A percentile compares a stretch with the other conserved stretches of the same genome.
phyloP scores from a whole-genome alignment of 495 filamentous ascomycete species.

The Penicillium soppii region DNA sequence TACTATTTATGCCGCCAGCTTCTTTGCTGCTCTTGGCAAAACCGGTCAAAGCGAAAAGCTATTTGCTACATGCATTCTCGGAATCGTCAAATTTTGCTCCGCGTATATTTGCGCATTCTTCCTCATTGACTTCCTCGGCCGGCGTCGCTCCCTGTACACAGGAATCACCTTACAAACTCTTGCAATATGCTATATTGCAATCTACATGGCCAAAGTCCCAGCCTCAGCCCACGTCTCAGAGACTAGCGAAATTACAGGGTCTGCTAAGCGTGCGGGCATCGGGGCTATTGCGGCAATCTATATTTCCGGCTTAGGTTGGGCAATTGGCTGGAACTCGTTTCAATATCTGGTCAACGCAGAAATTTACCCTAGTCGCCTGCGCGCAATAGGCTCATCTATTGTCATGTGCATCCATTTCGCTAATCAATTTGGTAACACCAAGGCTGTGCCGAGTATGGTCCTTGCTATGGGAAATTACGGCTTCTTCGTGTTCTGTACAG shows the following conservation, averaged over 20 bases:
- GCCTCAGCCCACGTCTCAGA: slow-evolving; percentile 1
- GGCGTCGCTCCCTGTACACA: slow-evolving; percentile 4
- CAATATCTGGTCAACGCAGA: slow-evolving; percentile 66
- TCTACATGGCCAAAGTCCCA: slow-evolving; percentile 2
- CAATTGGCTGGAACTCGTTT: slow-evolving; percentile 61
- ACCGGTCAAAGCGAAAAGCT: slow-evolving; percentile 4
- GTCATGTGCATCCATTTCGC: slow-evolving; percentile 52
- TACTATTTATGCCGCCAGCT: slow-evolving; percentile 3
- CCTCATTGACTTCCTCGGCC: slow-evolving; percentile 4
- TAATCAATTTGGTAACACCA: slow-evolving; percentile 58
- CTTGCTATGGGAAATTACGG: slow-evolving; percentile 40
- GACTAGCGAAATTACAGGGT: not conserved
- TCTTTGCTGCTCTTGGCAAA: slow-evolving; percentile 3
- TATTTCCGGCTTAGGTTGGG: slow-evolving; percentile 38
- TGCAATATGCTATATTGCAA: slow-evolving; percentile 5
- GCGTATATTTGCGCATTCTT: slow-evolving; percentile 4
- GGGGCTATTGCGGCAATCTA: slow-evolving; percentile 2
- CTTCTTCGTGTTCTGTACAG: slow-evolving; percentile 60
- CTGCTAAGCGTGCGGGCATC: slow-evolving; percentile 1
- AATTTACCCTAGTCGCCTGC: slow-evolving; percentile 51
- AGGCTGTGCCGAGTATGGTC: slow-evolving; percentile 41
- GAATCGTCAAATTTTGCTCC: not conserved
- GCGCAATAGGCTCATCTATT: slow-evolving; percentile 6
- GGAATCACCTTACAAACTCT: not conserved
- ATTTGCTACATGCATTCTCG: slow-evolving; percentile 4